Evolutionary conservation across 495 filamentous ascomycete species (phyloP).

Genomic region (Hypomontagnella monticulosa): DNA sequence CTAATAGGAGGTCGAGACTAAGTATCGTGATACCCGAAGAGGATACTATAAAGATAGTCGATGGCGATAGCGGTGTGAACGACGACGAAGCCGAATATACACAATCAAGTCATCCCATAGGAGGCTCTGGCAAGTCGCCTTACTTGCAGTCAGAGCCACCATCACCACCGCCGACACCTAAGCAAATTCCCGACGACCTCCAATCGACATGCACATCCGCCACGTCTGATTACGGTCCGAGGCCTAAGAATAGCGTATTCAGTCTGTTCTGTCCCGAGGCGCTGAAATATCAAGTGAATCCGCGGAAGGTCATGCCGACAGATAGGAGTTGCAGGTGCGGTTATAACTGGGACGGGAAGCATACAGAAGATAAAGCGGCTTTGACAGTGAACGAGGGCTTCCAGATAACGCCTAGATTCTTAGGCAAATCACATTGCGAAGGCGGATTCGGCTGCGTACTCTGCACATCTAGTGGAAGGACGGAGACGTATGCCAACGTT

Average conservation of each 20-base stretch:
- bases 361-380: background rate
- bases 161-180: constrained; percentile 51
- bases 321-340: constrained; percentile 47
- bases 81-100: constrained; percentile 26
- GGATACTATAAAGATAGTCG: constrained; percentile 3
- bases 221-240: constrained; percentile 13
- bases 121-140: constrained; percentile 23
- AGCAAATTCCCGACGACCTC: constrained; percentile 41
- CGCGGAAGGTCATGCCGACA: constrained; percentile 38
- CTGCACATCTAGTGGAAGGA: constrained; percentile 46
- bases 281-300: constrained; percentile 50
- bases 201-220: constrained; percentile 31
- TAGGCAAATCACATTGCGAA: constrained; percentile 52
- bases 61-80: constrained; percentile 8
- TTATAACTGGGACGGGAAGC: constrained; percentile 45
- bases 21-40: constrained; percentile 12
- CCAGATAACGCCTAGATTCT: constrained; percentile 47
- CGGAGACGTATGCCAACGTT: constrained; percentile 46
- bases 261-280: constrained; percentile 53
- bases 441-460: constrained; percentile 42
- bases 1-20: constrained; percentile 30
- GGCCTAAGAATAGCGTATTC: constrained; percentile 53
- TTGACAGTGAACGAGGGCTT: constrained; percentile 49
- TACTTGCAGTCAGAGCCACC: constrained; percentile 49
- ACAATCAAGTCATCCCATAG: constrained; percentile 25